Conservation (phyloP, 345 rosid species). For the Eucalyptus caleyi region DNA sequence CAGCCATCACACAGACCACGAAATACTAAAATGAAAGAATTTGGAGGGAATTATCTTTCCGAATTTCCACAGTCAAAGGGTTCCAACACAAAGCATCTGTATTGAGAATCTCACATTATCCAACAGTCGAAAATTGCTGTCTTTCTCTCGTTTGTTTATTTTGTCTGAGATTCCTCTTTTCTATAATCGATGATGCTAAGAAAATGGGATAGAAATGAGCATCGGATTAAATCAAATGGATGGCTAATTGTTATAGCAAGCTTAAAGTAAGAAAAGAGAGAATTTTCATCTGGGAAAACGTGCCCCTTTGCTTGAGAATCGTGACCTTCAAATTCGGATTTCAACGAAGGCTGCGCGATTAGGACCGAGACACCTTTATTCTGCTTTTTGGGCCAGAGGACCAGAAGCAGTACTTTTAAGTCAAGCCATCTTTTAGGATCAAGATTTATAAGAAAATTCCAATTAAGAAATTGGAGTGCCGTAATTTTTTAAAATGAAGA, state of each 20-base stretch:
- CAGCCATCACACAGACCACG: not conserved
- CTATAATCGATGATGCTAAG: not conserved
- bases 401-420: not conserved
- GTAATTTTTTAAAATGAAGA: accelerated
- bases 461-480: accelerated
- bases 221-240: not conserved
- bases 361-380: not conserved
- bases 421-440: not conserved
- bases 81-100: not conserved
- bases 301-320: not conserved
- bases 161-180: not conserved
- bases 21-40: not conserved
- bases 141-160: not conserved
- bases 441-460: not conserved
- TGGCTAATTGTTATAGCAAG: not conserved
- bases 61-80: not conserved
- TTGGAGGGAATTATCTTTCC: not conserved
- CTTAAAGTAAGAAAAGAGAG: not conserved
- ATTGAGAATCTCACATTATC: not conserved
- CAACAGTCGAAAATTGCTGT: not conserved
- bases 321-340: not conserved
- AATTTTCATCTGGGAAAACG: not conserved
- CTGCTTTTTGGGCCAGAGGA: not conserved
- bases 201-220: not conserved
- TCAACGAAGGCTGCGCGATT: not conserved